These are phyloP conservation scores for Sicyos edulis DNA, from an alignment of 306 rosid species.

Conservation along the genomic window DNA sequence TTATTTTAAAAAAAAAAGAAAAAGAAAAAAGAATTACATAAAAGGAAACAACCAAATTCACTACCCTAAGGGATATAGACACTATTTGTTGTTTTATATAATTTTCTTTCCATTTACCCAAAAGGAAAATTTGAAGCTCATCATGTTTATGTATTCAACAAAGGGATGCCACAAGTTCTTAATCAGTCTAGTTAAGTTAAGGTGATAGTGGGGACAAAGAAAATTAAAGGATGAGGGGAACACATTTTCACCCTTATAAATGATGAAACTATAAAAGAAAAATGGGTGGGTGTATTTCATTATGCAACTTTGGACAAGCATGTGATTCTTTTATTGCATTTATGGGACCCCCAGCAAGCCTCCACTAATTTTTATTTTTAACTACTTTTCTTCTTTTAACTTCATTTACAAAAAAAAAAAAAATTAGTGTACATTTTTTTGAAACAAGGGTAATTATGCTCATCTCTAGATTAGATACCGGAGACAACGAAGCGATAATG, in stretches of 20 bases:
- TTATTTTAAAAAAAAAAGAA: no score
- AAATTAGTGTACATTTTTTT: no score
- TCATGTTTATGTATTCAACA: neutral
- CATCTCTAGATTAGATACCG: no score
- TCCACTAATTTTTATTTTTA: neutral
- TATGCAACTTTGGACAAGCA: slow-evolving; percentile 21
- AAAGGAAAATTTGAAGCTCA: neutral
- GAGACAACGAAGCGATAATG: no score
- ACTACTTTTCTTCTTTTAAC: no score
- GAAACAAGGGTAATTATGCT: no score
- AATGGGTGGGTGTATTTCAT: slow-evolving; percentile 23
- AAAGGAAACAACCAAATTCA: no score
- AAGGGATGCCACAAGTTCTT: slow-evolving; percentile 8
- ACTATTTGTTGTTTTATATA: neutral
- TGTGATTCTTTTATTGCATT: slow-evolving; percentile 15
- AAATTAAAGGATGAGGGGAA: slow-evolving; percentile 10
- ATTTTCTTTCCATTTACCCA: neutral
- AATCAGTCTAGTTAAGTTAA: neutral
- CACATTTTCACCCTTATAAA: slow-evolving; percentile 18
- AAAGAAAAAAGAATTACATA: no score
- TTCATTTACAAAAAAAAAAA: no score
- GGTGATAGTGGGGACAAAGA: slow-evolving; percentile 4
- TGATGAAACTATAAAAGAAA: slow-evolving; percentile 13
- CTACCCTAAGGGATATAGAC: neutral
- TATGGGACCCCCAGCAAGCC: neutral